Percentiles rank a stretch among this genome's conserved stretches.
These are phyloP conservation scores for Phyllosticta citriasiana DNA, from an alignment of 2,329 filamentous ascomycete genomes.

Conservation along the genomic window DNA sequence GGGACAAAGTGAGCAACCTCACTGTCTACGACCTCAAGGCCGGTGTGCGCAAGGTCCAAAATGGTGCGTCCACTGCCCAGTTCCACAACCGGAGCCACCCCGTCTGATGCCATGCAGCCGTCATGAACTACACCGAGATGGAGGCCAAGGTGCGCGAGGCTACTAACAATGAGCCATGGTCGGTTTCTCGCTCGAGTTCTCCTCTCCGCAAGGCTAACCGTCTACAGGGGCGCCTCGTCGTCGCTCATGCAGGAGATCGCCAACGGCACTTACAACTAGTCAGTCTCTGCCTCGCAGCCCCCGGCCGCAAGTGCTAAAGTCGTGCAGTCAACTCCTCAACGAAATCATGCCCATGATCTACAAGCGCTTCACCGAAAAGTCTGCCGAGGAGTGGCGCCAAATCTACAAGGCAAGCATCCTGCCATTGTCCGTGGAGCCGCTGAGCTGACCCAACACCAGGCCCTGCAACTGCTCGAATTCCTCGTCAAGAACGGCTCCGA, in stretches of 20 bases:
- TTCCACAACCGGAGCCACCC: neutral
- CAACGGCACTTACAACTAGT: conserved; percentile 98
- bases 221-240: conserved; percentile 54
- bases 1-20: conserved; percentile 82
- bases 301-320: conserved; percentile 1
- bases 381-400: conserved; percentile 96
- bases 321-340: conserved; percentile 78
- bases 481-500: conserved; percentile 97
- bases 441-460: conserved; percentile 31
- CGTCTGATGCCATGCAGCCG: conserved; percentile 47
- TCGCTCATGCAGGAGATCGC: conserved; percentile 96
- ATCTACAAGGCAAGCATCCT: conserved; percentile 73
- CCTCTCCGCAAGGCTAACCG: conserved; percentile 13
- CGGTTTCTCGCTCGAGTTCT: conserved; percentile 44
- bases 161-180: conserved; percentile 99
- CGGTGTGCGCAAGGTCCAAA: conserved; percentile 87
- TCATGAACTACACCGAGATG: conserved; percentile 98
- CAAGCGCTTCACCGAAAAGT: conserved; percentile 96
- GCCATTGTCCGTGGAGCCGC: no score
- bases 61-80: conserved; percentile 51
- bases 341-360: conserved; percentile 99
- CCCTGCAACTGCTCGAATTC: conserved; percentile 88
- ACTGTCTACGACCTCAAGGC: conserved; percentile 93
- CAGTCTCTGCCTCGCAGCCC: conserved; percentile 27
- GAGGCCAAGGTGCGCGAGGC: conserved; percentile 77